Percentiles rank a stretch among this genome's conserved stretches.
These are phyloP conservation scores for Cercospora sp. DNA, from an alignment of 2,329 filamentous ascomycete species.

Conservation along the genomic window DNA sequence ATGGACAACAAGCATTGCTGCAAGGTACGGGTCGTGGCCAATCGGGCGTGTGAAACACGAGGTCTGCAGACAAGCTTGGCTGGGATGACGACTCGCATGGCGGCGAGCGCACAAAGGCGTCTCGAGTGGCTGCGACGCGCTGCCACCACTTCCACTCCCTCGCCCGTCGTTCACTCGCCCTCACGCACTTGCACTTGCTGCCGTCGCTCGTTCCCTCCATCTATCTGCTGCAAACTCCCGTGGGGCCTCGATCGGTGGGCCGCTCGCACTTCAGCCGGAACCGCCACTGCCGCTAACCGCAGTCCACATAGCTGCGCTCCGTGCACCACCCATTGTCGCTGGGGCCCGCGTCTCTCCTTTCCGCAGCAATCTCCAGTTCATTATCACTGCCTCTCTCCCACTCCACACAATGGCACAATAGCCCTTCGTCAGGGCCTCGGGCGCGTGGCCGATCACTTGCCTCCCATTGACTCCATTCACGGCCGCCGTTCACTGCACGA, in stretches of 20 bases:
- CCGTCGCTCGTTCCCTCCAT: not conserved
- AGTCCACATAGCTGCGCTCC: not conserved
- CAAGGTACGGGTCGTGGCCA: not conserved
- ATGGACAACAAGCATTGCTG: not conserved
- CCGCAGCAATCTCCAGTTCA: slow-evolving; percentile 3
- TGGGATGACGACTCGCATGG: slow-evolving; percentile 2
- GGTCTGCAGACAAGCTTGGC: not conserved
- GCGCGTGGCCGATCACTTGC: not conserved
- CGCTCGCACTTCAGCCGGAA: not conserved
- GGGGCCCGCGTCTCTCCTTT: slow-evolving; percentile 10
- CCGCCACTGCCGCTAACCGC: slow-evolving; percentile 1
- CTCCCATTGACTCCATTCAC: slow-evolving; percentile 4
- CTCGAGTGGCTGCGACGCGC: not conserved
- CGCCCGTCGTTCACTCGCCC: not conserved
- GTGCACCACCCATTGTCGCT: slow-evolving; percentile 2
- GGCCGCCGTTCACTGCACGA: not conserved
- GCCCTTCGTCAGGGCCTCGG: not conserved
- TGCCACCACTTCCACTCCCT: slow-evolving; percentile 1
- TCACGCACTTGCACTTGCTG: not conserved
- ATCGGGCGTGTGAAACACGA: slow-evolving; percentile 4
- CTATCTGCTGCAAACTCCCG: not conserved
- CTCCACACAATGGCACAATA: slow-evolving; percentile 11
- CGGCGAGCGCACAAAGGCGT: not conserved
- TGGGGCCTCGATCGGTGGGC: not conserved
- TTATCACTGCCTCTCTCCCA: not conserved